These are phyloP conservation scores for Botrytis elliptica DNA, from an alignment of 2,329 filamentous ascomycete species.

Conservation along the genomic window DNA sequence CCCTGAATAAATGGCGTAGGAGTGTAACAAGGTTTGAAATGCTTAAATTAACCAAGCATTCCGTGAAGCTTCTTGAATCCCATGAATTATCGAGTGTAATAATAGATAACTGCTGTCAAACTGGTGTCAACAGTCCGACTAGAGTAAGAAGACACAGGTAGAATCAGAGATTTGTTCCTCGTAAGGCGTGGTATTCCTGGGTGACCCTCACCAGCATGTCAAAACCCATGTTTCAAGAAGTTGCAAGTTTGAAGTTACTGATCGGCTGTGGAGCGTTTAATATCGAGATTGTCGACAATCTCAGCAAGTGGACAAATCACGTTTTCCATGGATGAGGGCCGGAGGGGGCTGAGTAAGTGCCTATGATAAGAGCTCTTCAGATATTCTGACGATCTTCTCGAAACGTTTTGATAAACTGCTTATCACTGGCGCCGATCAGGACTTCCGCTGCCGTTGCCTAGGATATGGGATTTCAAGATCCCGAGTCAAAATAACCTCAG, in stretches of 20 bases:
- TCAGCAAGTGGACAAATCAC: background rate
- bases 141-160: background rate
- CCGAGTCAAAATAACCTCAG: background rate
- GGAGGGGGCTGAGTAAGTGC: background rate
- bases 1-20: background rate
- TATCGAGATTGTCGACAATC: background rate
- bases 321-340: background rate
- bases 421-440: background rate
- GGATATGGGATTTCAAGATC: background rate
- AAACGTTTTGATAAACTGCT: background rate
- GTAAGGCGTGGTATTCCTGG: background rate
- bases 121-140: too few relatives aligned
- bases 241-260: background rate
- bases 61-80: background rate
- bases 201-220: background rate
- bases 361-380: background rate
- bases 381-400: background rate
- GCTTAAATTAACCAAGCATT: background rate
- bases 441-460: background rate
- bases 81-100: background rate
- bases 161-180: background rate
- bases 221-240: background rate
- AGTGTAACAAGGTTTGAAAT: background rate
- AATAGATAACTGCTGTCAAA: background rate
- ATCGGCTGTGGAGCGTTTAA: constrained; percentile 2